These are phyloP conservation scores for Ganoderma sinense DNA, from an alignment of 1,284 basidiomycete genomes.

Conservation along the genomic window DNA sequence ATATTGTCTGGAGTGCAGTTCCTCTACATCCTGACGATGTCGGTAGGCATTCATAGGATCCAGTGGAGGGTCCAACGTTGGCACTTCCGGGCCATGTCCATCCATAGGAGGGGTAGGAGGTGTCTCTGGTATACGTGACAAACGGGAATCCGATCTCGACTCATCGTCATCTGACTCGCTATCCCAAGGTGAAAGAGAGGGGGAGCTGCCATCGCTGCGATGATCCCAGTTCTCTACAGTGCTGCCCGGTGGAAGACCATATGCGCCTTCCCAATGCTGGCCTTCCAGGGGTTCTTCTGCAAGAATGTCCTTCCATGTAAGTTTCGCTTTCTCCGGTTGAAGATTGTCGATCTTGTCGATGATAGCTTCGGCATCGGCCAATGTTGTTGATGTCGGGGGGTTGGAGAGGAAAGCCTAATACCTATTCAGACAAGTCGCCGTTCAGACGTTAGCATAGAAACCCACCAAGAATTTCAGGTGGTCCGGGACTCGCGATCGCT, in stretches of 20 bases:
- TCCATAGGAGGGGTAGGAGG: slow-evolving; percentile 14
- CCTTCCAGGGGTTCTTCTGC: slow-evolving; percentile 81
- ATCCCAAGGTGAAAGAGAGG: slow-evolving; percentile 57
- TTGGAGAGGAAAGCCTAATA: slow-evolving; percentile 62
- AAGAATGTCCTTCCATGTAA: slow-evolving; percentile 80
- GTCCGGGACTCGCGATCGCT: slow-evolving; percentile 68
- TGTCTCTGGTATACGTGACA: slow-evolving; percentile 50
- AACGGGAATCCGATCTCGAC: slow-evolving; percentile 54
- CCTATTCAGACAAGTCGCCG: slow-evolving; percentile 5
- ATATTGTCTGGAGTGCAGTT: slow-evolving; percentile 67
- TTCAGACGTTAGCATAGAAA: neutral
- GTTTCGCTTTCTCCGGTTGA: slow-evolving; percentile 44
- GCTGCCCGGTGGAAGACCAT: slow-evolving; percentile 51
- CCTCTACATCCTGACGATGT: slow-evolving; percentile 61
- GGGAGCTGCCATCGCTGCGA: slow-evolving; percentile 52
- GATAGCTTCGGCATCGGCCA: slow-evolving; percentile 57
- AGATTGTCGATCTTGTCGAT: slow-evolving; percentile 57
- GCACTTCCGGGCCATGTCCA: neutral
- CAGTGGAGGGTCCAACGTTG: neutral
- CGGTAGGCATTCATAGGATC: slow-evolving; percentile 39
- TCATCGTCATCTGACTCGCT: slow-evolving; percentile 51
- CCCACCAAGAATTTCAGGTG: slow-evolving; percentile 76
- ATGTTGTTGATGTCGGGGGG: slow-evolving; percentile 55
- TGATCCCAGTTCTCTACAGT: slow-evolving; percentile 51
- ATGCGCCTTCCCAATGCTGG: slow-evolving; percentile 78